Evolutionary conservation across 1,284 basidiomycete genomes (phyloP).

Genomic region (Termitomyces sp.): DNA sequence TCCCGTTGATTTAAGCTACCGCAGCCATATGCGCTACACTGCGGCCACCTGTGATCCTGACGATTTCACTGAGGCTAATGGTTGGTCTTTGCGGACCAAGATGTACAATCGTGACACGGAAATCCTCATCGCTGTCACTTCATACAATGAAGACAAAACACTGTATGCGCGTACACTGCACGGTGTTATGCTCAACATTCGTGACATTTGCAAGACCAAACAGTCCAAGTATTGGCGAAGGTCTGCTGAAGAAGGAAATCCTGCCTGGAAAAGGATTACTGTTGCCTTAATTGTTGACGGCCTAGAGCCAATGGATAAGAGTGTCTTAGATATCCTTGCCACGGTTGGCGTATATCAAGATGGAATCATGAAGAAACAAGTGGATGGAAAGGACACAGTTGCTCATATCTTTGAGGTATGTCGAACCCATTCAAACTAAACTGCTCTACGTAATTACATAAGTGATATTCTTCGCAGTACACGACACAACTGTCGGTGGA

Average conservation of each 20-base stretch:
- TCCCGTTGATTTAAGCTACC: not conserved
- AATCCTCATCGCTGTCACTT: slow-evolving; percentile 87
- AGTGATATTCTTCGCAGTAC: slow-evolving; percentile 45
- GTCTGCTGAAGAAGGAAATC: slow-evolving; percentile 80
- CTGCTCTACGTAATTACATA: slow-evolving; percentile 11
- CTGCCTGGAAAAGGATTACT: slow-evolving; percentile 90
- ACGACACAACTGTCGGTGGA: slow-evolving; percentile 92
- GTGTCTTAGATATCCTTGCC: slow-evolving; percentile 82
- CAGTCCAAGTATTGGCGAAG: slow-evolving; percentile 91
- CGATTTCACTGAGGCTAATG: slow-evolving; percentile 80
- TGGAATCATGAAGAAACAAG: slow-evolving; percentile 93
- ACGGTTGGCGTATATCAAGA: slow-evolving; percentile 91
- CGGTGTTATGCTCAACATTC: slow-evolving; percentile 96
- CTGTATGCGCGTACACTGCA: slow-evolving; percentile 91
- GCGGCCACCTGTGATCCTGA: slow-evolving; percentile 95
- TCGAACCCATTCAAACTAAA: not conserved
- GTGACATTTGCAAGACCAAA: slow-evolving; percentile 97
- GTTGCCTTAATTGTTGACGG: slow-evolving; percentile 94
- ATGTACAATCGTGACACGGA: slow-evolving; percentile 90
- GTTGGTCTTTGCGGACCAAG: slow-evolving; percentile 80
- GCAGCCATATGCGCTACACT: slow-evolving; percentile 86
- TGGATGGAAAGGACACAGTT: slow-evolving; percentile 91
- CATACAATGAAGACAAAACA: slow-evolving; percentile 91
- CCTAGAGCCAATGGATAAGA: slow-evolving; percentile 94
- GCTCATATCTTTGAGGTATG: slow-evolving; percentile 85